Evolutionary conservation across 306 rosid genomes (phyloP).

Genomic region (Alnus rubra): DNA sequence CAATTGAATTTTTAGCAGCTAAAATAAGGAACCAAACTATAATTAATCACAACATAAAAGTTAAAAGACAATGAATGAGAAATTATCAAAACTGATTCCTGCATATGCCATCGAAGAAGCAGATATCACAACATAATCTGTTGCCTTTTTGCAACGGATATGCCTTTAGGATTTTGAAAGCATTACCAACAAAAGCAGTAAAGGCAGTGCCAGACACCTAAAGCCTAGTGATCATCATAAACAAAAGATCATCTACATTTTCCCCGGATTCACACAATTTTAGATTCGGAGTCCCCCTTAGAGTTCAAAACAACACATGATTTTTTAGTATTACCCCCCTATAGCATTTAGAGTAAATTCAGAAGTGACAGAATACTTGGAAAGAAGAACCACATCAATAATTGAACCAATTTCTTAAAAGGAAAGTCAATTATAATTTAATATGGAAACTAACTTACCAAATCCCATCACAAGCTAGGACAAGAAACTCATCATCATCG

Average conservation of each 20-base stretch:
- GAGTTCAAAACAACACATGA: not conserved
- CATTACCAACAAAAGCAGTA: not conserved
- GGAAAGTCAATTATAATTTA: not conserved
- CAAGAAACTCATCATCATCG: constrained; percentile 87
- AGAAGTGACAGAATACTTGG: not conserved
- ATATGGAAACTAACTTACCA: constrained; percentile 55
- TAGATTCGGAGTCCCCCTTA: not conserved
- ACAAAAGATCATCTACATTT: not conserved
- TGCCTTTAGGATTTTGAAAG: not conserved
- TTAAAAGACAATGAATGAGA: not conserved
- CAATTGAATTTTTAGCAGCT: not conserved
- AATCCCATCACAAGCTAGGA: constrained; percentile 95
- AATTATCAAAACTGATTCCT: not conserved
- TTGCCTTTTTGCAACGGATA: not conserved
- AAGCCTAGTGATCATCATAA: not conserved
- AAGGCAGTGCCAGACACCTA: not conserved
- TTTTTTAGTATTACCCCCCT: not conserved
- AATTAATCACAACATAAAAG: not conserved
- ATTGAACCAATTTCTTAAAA: not conserved
- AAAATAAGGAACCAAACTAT: not conserved
- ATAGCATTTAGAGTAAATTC: not conserved
- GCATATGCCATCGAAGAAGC: not conserved
- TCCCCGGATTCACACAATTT: not conserved
- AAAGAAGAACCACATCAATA: not conserved
- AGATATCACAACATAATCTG: not conserved